Percentiles rank a stretch among this genome's conserved stretches.
phyloP scores from a whole-genome alignment of 139 green algal species.

The Yamagishiella unicocca region DNA sequence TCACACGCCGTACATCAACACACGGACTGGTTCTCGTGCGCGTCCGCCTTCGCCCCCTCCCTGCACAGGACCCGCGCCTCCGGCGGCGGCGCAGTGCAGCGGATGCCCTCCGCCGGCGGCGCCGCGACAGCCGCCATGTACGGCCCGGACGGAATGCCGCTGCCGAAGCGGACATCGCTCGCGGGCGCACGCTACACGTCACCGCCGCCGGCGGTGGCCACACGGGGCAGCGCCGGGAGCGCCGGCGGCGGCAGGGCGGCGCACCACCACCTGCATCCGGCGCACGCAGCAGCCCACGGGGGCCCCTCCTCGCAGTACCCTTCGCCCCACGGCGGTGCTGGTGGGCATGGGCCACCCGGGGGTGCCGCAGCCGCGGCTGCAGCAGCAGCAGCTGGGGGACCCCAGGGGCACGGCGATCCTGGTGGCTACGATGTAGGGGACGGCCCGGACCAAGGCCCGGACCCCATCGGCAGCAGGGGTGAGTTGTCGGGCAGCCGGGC shows the following conservation, averaged over 20 bases:
- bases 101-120: background rate
- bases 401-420: background rate
- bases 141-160: background rate
- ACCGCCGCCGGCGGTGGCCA: background rate
- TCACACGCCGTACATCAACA: no score
- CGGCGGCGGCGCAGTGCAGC: background rate
- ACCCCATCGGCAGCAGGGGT: no score
- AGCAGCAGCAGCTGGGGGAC: background rate
- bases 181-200: constrained; percentile 1
- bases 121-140: background rate
- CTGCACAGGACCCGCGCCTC: background rate
- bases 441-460: no score
- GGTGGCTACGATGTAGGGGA: background rate
- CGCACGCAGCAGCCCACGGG: background rate
- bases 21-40: no score
- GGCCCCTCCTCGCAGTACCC: no score
- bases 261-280: background rate
- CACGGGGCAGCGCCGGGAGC: background rate
- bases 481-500: no score
- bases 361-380: background rate
- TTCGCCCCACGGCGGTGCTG: background rate
- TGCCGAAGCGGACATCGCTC: background rate
- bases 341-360: background rate
- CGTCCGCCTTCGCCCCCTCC: no score
- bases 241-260: background rate